These are phyloP conservation scores for Hirsutella rhossiliensis DNA, from an alignment of 2,329 filamentous ascomycete species.

Conservation along the genomic window DNA sequence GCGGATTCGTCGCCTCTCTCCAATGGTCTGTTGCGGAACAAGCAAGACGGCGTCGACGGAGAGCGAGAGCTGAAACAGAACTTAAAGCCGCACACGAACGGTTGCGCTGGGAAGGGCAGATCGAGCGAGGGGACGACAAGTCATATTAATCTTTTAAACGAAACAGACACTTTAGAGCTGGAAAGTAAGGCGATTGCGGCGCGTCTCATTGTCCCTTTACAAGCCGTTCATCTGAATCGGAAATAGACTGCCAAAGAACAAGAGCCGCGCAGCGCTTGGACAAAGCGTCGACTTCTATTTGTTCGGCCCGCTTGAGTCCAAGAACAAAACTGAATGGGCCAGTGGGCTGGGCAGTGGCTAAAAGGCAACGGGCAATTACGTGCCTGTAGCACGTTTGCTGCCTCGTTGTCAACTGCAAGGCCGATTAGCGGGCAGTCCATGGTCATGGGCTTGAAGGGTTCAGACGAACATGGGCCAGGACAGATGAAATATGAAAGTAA, in stretches of 20 bases:
- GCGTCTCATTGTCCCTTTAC: constrained; percentile 1
- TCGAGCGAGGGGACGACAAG: neutral
- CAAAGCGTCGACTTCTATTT: neutral
- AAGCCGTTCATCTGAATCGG: neutral
- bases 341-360: neutral
- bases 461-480: constrained; percentile 4
- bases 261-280: neutral
- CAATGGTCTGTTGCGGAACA: too few species aligned
- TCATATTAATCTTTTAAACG: neutral
- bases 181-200: neutral
- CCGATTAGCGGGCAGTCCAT: too few species aligned
- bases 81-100: neutral
- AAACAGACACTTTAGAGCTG: neutral
- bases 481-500: constrained; percentile 9
- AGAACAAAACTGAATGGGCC: neutral
- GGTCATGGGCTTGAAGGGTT: too few species aligned
- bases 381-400: neutral
- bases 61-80: neutral
- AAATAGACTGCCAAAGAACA: constrained; percentile 1
- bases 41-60: too few species aligned
- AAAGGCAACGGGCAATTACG: neutral
- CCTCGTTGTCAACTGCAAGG: neutral
- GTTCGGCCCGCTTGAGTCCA: constrained; percentile 1
- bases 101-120: neutral
- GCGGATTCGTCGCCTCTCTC: too few species aligned